Conservation (phyloP, 2,329 filamentous ascomycete species). For the Alternaria angustiovoidea region DNA sequence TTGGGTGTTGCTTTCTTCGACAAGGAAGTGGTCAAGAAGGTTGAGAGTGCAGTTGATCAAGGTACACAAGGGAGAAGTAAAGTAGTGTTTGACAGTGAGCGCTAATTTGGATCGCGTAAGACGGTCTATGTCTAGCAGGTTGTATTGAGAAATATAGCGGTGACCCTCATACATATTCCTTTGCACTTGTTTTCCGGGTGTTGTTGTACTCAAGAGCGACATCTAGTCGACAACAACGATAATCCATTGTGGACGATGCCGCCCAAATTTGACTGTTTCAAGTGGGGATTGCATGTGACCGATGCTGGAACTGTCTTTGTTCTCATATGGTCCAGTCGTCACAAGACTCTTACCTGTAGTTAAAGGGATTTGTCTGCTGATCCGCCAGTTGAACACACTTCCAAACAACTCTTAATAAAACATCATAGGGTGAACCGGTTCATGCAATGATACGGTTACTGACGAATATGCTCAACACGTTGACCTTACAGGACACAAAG, state of each 20-base stretch:
- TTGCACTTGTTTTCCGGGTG: not conserved
- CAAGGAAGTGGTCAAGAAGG: conserved; percentile 46
- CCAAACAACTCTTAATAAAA: not conserved
- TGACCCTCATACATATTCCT: not conserved
- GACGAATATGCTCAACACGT: not conserved
- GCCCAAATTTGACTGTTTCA: no score
- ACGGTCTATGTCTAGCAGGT: not conserved
- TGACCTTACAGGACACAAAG: not conserved
- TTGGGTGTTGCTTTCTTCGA: conserved; percentile 70
- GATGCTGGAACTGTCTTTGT: no score
- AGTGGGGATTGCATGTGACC: no score
- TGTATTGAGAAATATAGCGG: not conserved
- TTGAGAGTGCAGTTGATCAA: conserved; percentile 36
- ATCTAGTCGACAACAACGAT: no score
- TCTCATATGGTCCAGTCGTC: no score
- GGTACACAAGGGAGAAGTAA: conserved; percentile 36
- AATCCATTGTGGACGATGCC: no score
- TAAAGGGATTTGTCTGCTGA: no score
- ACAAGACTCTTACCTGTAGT: no score
- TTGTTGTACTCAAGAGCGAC: no score
- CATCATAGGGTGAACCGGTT: not conserved
- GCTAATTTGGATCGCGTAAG: not conserved
- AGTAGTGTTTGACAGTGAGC: conserved; percentile 32
- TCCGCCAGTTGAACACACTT: no score
- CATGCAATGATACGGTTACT: not conserved